Evolutionary conservation across 73 alveolate genomes (phyloP).

Genomic region (Symbiodinium natans): DNA sequence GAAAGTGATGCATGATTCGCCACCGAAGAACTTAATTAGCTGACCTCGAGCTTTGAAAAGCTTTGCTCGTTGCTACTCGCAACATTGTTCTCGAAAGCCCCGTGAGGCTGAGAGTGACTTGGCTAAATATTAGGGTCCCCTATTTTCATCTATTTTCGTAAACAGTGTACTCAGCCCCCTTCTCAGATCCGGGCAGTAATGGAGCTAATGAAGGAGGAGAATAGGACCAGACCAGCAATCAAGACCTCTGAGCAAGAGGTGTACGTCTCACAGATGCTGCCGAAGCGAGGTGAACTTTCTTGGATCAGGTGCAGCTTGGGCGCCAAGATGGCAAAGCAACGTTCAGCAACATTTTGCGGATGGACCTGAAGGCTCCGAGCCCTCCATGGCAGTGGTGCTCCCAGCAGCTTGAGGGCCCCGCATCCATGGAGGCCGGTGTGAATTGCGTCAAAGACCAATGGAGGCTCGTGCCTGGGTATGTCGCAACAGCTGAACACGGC

Average conservation of each 20-base stretch:
- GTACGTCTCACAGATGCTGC: no score
- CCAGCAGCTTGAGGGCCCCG: neutral
- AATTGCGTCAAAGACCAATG: slow-evolving; percentile 78
- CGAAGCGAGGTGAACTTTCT: no score
- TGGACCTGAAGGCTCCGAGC: slow-evolving; percentile 32
- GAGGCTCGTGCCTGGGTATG: slow-evolving; percentile 34
- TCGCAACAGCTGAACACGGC: no score
- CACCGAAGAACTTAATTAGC: no score
- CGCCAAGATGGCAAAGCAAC: slow-evolving; percentile 61
- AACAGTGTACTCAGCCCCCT: neutral
- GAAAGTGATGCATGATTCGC: no score
- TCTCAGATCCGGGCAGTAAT: slow-evolving; percentile 9
- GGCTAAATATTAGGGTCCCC: neutral
- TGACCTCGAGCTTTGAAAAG: no score
- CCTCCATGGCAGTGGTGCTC: neutral
- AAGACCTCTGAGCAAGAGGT: slow-evolving; percentile 1
- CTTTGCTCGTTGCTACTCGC: no score
- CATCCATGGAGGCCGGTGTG: slow-evolving; percentile 71
- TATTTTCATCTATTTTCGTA: no score
- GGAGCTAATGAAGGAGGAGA: slow-evolving; percentile 84
- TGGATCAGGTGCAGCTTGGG: neutral
- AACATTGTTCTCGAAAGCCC: no score
- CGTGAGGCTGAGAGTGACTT: no score
- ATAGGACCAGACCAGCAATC: slow-evolving; percentile 79
- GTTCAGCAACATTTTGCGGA: slow-evolving; percentile 58